These are phyloP conservation scores for Hypoxylon subgilvum DNA, from an alignment of 495 filamentous ascomycete genomes.

Conservation along the genomic window DNA sequence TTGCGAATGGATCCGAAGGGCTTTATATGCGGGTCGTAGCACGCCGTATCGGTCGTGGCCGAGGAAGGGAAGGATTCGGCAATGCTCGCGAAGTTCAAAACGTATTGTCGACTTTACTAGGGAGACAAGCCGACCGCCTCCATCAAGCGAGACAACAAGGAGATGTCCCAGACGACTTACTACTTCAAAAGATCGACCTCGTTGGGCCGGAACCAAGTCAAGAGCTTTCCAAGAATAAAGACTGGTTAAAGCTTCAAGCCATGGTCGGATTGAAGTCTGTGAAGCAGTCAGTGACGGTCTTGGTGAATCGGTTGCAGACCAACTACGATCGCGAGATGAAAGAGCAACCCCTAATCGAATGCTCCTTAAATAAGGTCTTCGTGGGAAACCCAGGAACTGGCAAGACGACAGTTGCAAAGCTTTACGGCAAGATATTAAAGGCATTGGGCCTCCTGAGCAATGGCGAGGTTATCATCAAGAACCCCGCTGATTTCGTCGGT, in stretches of 20 bases:
- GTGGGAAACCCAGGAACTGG: constrained; percentile 75
- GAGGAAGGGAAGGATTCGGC: constrained; percentile 72
- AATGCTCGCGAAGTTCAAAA: constrained; percentile 76
- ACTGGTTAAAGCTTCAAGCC: constrained; percentile 65
- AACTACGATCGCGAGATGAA: constrained; percentile 67
- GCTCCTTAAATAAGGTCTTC: constrained; percentile 70
- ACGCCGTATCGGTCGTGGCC: constrained; percentile 64
- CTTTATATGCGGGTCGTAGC: constrained; percentile 70
- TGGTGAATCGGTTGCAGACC: constrained; percentile 62
- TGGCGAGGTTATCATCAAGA: constrained; percentile 71
- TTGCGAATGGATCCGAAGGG: constrained; percentile 65
- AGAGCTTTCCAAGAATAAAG: constrained; percentile 53
- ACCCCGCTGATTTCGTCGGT: constrained; percentile 76
- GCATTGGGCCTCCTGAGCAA: constrained; percentile 65
- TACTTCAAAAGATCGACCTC: constrained; percentile 65
- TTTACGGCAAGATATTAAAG: constrained; percentile 69
- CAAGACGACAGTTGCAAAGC: constrained; percentile 76
- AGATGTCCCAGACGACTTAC: constrained; percentile 52
- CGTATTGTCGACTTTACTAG: constrained; percentile 55
- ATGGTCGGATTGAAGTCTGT: constrained; percentile 67
- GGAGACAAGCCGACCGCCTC: constrained; percentile 66
- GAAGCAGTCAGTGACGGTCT: constrained; percentile 62
- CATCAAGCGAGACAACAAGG: constrained; percentile 40
- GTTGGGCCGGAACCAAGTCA: constrained; percentile 69
- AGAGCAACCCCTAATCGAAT: constrained; percentile 61